Percentiles rank a stretch among this genome's conserved stretches.
phyloP scores from a whole-genome alignment of 2,329 filamentous ascomycete species.

The Metarhizium humberi region DNA sequence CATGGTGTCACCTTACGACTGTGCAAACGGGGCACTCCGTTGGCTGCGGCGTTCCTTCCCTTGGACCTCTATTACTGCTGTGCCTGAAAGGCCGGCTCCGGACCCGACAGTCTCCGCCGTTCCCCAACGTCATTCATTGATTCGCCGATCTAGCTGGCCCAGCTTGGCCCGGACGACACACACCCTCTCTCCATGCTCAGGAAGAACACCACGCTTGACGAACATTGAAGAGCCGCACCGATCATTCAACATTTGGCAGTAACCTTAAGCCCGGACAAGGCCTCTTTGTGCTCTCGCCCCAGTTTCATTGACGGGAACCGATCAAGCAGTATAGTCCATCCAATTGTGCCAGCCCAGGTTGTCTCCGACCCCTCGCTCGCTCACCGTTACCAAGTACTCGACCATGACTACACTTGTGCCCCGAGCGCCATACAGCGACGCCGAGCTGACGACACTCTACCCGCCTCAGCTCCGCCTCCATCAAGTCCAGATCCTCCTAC shows the following conservation, averaged over 20 bases:
- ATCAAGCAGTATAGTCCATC: too few species aligned
- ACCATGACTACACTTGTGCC: conserved; percentile 72
- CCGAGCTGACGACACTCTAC: conserved; percentile 76
- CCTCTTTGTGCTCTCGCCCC: neutral
- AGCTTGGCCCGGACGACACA: neutral
- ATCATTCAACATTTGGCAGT: neutral
- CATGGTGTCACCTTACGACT: too few species aligned
- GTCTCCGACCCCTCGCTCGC: neutral
- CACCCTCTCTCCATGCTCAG: neutral
- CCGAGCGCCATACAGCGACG: conserved; percentile 65
- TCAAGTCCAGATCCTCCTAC: conserved; percentile 78
- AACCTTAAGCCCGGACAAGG: neutral
- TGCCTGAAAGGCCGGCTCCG: neutral
- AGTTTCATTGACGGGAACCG: too few species aligned
- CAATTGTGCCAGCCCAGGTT: too few species aligned
- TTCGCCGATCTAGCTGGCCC: neutral
- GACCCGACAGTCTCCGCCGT: neutral
- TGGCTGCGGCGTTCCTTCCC: too few species aligned
- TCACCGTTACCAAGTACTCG: neutral
- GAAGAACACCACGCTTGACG: neutral
- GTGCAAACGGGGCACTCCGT: too few species aligned
- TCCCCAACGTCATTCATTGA: neutral
- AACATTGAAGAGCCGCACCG: neutral
- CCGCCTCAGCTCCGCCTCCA: conserved; percentile 72
- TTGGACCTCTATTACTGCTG: neutral